phyloP scores from a whole-genome alignment of 805 yeast genomes.

The Cyberlindnera suaveolens region DNA sequence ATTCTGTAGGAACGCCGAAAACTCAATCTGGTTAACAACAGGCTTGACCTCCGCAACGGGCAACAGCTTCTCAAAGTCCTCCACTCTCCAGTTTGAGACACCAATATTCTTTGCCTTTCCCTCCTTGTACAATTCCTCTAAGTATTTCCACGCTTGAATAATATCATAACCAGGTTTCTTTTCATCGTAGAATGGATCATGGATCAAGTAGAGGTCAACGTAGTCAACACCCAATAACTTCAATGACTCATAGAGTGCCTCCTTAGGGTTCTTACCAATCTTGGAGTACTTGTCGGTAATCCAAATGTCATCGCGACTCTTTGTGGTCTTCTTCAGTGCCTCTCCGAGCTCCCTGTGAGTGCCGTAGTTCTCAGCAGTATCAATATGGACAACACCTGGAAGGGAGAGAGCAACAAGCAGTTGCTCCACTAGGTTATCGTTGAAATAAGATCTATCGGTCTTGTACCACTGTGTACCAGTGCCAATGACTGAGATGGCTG shows the following conservation, averaged over 20 bases:
- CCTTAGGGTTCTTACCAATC: conserved; percentile 33
- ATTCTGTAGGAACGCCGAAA: conserved; percentile 62
- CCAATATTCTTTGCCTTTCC: conserved; percentile 55
- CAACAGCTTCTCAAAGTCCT: conserved; percentile 38
- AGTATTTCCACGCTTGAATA: conserved; percentile 45
- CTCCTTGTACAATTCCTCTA: conserved; percentile 41
- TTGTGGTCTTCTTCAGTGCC: conserved; percentile 36
- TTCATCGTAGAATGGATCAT: conserved; percentile 34
- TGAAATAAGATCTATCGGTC: conserved; percentile 21
- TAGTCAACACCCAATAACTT: conserved; percentile 35
- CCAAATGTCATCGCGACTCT: conserved; percentile 44
- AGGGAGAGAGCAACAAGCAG: conserved; percentile 27
- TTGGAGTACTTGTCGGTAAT: conserved; percentile 47
- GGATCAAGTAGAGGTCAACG: conserved; percentile 48
- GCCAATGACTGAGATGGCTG: conserved; percentile 48
- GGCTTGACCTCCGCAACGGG: conserved; percentile 38
- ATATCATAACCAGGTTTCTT: conserved; percentile 32
- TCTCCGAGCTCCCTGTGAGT: conserved; percentile 48
- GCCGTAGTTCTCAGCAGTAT: conserved; percentile 51
- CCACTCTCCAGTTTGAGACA: conserved; percentile 52
- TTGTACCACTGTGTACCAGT: conserved; percentile 56
- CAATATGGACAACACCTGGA: conserved; percentile 50
- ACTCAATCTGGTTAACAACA: conserved; percentile 59
- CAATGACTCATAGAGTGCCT: conserved; percentile 33
- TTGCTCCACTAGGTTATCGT: conserved; percentile 28